Conservation (phyloP, 192 early-diverging fungal genomes). For the Phycomyces nitens region DNA sequence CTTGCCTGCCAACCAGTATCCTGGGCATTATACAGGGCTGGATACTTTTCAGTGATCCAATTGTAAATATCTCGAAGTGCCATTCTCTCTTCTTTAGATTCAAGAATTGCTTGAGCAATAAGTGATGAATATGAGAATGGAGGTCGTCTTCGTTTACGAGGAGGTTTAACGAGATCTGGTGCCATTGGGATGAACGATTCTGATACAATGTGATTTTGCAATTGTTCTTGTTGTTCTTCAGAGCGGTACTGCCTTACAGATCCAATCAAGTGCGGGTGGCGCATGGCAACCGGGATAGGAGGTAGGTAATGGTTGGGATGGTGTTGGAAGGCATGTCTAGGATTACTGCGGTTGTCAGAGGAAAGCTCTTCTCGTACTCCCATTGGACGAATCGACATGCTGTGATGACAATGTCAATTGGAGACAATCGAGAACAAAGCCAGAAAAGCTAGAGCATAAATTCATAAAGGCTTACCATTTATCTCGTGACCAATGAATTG, state of each 20-base stretch:
- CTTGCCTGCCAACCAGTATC: slow-evolving; percentile 80
- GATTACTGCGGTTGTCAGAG: not conserved
- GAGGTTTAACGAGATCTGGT: slow-evolving; percentile 21
- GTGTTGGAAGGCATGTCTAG: not conserved
- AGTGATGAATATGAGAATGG: slow-evolving; percentile 81
- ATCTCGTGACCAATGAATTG: too few relatives aligned
- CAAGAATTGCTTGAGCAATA: slow-evolving; percentile 78
- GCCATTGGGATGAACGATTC: slow-evolving; percentile 37
- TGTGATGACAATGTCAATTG: too few relatives aligned
- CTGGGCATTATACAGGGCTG: slow-evolving; percentile 66
- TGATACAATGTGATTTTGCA: slow-evolving; percentile 32
- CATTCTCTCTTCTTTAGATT: slow-evolving; percentile 54
- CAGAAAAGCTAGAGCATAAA: too few relatives aligned
- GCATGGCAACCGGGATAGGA: slow-evolving; percentile 32
- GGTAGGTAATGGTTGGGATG: slow-evolving; percentile 12
- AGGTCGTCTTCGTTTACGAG: slow-evolving; percentile 44
- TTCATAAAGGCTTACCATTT: too few relatives aligned
- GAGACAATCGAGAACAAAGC: too few relatives aligned
- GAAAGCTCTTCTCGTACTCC: too few relatives aligned
- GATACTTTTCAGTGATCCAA: slow-evolving; percentile 74
- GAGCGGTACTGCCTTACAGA: slow-evolving; percentile 25
- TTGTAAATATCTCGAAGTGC: slow-evolving; percentile 86
- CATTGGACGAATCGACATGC: too few relatives aligned
- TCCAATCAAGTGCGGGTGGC: slow-evolving; percentile 20
- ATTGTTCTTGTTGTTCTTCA: slow-evolving; percentile 26